phyloP scores from a whole-genome alignment of 176 grass and related monocot genomes.

The Dendrocalamus sinicus region DNA sequence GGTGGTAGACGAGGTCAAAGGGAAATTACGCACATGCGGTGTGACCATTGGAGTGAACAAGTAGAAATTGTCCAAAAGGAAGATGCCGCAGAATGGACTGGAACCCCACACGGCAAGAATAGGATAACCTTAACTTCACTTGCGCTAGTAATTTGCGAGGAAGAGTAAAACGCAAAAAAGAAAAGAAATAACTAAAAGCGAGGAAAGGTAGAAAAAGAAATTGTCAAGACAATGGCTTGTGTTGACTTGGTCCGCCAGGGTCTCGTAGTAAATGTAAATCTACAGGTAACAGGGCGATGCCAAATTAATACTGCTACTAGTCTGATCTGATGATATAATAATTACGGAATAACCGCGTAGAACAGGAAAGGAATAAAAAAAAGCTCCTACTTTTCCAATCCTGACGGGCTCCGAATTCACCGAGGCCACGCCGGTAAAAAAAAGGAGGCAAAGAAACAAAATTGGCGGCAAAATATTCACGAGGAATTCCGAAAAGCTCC shows the following conservation, averaged over 20 bases:
- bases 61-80: constrained; percentile 40
- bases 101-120: constrained; percentile 49
- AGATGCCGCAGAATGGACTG: constrained; percentile 33
- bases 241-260: constrained; percentile 13
- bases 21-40: constrained; percentile 50
- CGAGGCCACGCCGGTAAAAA: background rate
- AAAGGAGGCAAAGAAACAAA: background rate
- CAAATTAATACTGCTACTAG: no score
- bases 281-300: background rate
- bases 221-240: constrained; percentile 1
- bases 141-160: background rate
- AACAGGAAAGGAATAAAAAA: background rate
- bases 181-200: background rate
- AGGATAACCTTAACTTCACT: constrained; percentile 10
- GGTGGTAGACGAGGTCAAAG: constrained; percentile 43
- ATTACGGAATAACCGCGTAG: background rate
- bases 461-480: no score
- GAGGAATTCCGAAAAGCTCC: background rate
- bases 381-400: background rate
- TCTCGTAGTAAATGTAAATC: constrained; percentile 1
- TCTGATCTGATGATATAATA: background rate
- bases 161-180: background rate
- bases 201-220: background rate
- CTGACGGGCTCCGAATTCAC: constrained; percentile 29
- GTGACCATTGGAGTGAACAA: constrained; percentile 21